A percentile compares a stretch with the other conserved stretches of the same genome.
Evolutionary conservation across 352 stramenopile species (phyloP).

Genomic region (Globisporangium spinosum): DNA sequence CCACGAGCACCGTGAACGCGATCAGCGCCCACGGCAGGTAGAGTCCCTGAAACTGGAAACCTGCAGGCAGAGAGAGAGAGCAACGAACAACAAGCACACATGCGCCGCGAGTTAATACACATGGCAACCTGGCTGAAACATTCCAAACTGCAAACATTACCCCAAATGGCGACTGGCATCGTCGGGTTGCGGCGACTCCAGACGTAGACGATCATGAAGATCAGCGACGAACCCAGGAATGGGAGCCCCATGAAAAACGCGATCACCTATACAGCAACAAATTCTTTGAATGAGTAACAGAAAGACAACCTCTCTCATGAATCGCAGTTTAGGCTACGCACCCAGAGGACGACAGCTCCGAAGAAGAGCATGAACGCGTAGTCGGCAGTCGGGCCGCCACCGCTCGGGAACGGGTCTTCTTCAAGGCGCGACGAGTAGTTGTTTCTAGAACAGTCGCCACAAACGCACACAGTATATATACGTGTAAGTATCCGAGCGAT

Average conservation of each 20-base stretch:
- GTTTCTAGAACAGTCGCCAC: slow-evolving; percentile 30
- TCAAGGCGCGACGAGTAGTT: slow-evolving; percentile 86
- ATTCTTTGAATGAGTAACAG: background rate
- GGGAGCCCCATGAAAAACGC: slow-evolving; percentile 81
- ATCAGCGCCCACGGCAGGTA: slow-evolving; percentile 89
- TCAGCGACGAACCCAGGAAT: slow-evolving; percentile 82
- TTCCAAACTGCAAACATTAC: slow-evolving; percentile 20
- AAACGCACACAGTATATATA: background rate
- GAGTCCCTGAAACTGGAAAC: slow-evolving; percentile 84
- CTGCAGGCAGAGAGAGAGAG: slow-evolving; percentile 19
- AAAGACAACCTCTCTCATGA: background rate
- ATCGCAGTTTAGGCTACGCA: slow-evolving; percentile 25
- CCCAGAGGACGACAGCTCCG: slow-evolving; percentile 68
- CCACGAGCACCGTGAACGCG: slow-evolving; percentile 85
- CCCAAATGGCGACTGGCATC: slow-evolving; percentile 79
- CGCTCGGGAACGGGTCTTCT: slow-evolving; percentile 79
- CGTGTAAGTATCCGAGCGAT: background rate
- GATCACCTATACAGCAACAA: slow-evolving; percentile 42
- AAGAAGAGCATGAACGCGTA: slow-evolving; percentile 91
- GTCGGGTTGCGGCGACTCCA: slow-evolving; percentile 88
- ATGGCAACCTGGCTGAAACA: background rate
- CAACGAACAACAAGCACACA: background rate
- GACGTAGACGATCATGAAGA: slow-evolving; percentile 91
- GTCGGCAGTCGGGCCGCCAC: slow-evolving; percentile 76
- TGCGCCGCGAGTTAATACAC: background rate